Evolutionary conservation across 352 stramenopile species (phyloP).

Genomic region (Hyaloperonospora brassicae): DNA sequence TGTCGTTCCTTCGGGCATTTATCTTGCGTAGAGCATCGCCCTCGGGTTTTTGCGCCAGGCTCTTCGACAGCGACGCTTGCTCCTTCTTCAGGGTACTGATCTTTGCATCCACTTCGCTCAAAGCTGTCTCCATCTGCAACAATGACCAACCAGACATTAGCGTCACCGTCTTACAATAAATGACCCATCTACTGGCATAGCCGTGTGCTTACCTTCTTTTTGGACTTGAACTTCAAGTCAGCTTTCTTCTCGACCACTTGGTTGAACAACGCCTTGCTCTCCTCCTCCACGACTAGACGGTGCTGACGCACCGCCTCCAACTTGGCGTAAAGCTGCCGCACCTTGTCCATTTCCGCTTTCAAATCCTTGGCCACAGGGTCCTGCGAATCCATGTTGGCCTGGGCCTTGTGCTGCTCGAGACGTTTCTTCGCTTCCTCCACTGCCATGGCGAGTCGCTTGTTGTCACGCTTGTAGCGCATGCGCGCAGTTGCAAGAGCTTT

Average conservation of each 20-base stretch:
- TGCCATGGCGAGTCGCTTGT: slow-evolving; percentile 63
- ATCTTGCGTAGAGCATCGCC: slow-evolving; percentile 74
- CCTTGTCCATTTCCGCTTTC: slow-evolving; percentile 81
- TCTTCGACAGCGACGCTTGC: slow-evolving; percentile 70
- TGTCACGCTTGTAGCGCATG: slow-evolving; percentile 86
- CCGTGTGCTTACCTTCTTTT: slow-evolving; percentile 57
- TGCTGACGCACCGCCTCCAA: slow-evolving; percentile 80
- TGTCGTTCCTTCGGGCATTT: slow-evolving; percentile 76
- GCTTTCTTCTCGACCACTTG: slow-evolving; percentile 86
- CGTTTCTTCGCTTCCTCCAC: slow-evolving; percentile 80
- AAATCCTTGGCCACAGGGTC: slow-evolving; percentile 76
- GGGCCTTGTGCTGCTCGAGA: slow-evolving; percentile 71
- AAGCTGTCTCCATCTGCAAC: slow-evolving; percentile 59
- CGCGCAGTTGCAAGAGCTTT: slow-evolving; percentile 80
- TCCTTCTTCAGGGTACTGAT: slow-evolving; percentile 76
- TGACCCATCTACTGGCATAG: too few relatives aligned
- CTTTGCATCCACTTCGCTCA: slow-evolving; percentile 78
- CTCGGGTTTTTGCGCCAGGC: slow-evolving; percentile 62
- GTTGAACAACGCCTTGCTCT: slow-evolving; percentile 86
- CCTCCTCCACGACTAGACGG: slow-evolving; percentile 77
- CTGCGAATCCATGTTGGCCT: slow-evolving; percentile 60
- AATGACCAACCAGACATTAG: not conserved
- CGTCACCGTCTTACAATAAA: not conserved
- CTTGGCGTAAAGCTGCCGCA: slow-evolving; percentile 76
- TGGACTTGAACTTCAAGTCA: slow-evolving; percentile 84